Base-by-base conservation (phyloP, 1,284 basidiomycete genomes). In the Marasmius tenuissimus region DNA sequence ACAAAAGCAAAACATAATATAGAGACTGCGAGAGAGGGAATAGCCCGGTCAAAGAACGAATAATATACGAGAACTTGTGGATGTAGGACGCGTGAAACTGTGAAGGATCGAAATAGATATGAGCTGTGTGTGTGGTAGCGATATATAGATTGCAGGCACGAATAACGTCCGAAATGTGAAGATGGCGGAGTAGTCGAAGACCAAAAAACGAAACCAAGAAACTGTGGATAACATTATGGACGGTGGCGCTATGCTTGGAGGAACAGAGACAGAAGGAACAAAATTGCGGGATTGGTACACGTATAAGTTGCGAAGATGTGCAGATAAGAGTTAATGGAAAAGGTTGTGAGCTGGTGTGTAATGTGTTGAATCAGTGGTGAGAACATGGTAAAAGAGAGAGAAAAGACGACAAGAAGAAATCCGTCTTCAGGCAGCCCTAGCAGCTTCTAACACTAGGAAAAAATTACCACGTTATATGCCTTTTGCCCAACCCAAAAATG, bases 351-450 rank as follows among this genome's bases (percentile, higher is more conserved):
- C 45, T 47, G 45, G 16, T 18, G 20, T 8, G 16, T 16, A n/a
- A 54, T 54, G 33, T 33, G 52, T 54, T 12, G 27, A n/a, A n/a
- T n/a, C n/a, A n/a, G 6, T 53, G 33, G 35, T 33, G 51, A 54
- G 10, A 10, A 20, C n/a, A 14, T 37, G 6, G 16, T 37, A 54
- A 34, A 35, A 54, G 38, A 54, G 34, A 38, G 14, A 37, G 34
- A 10, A 34, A 16, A 33, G 9, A 34, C n/a, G 48, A 56, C 37
- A 42, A 47, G 8, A 52, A 20, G 35, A 16, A 22, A 33, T 18
- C 33, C 63, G 63, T 62, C 60, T 62, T 74, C 70, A 75, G 63
- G 72, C 69, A 68, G 76, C 75, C 71, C 74, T 72, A 63, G 72
- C 66, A 75, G 81, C 82, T 77, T 86, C 85, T 86, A n/a, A n/a